Percentiles rank a stretch among this genome's conserved stretches.
phyloP scores from a whole-genome alignment of 805 yeast species.

The Barnettozyma vustinii region DNA sequence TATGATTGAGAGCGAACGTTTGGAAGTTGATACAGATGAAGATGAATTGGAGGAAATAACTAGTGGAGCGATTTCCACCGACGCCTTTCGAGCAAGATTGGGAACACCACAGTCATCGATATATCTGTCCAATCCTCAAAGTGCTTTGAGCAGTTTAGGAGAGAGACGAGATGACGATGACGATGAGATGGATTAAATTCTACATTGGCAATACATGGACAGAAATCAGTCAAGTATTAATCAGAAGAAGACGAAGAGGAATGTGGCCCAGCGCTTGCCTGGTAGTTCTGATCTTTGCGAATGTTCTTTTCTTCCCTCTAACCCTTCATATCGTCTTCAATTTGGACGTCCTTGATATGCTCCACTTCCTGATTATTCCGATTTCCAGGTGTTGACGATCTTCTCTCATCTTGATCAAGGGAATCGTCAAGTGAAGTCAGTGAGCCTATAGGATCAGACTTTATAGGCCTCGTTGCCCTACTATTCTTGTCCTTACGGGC shows the following conservation, averaged over 20 bases:
- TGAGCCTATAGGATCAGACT: background rate
- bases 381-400: background rate
- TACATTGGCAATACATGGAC: background rate
- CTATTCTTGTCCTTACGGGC: background rate
- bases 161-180: constrained; percentile 8
- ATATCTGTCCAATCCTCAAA: constrained; percentile 16
- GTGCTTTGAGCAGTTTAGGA: constrained; percentile 19
- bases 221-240: background rate
- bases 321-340: background rate
- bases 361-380: background rate
- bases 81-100: constrained; percentile 9
- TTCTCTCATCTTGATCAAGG: background rate
- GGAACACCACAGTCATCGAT: constrained; percentile 19
- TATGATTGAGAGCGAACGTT: background rate
- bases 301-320: background rate
- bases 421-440: background rate
- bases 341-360: too few species aligned
- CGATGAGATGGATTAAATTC: background rate
- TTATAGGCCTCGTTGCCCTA: background rate
- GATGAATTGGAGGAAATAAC: constrained; percentile 9
- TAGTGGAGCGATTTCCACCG: background rate
- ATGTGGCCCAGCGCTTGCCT: background rate
- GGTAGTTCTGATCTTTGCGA: too few species aligned
- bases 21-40: constrained; percentile 6
- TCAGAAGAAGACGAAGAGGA: background rate